phyloP scores from a whole-genome alignment of 2,329 filamentous ascomycete genomes.

The Trichoderma harzianum region DNA sequence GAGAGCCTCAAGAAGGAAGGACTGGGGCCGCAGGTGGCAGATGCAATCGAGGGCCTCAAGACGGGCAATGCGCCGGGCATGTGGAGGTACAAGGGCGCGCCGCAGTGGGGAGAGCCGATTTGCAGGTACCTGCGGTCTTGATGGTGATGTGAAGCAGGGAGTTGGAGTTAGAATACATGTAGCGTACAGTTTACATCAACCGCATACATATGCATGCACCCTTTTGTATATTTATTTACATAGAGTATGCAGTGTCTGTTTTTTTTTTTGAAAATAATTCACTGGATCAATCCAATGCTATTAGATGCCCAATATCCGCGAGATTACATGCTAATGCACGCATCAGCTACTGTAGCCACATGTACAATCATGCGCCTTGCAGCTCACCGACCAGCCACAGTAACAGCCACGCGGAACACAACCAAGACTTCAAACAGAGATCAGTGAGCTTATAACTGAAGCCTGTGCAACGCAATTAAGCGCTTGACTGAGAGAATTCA shows the following conservation, averaged over 20 bases:
- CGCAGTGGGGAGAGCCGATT: conserved; percentile 46
- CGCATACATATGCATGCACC: not conserved
- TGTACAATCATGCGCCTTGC: not conserved
- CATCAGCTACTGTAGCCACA: not conserved
- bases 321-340: not conserved
- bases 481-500: not conserved
- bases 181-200: not conserved
- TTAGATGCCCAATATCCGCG: not conserved
- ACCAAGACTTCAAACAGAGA: not conserved
- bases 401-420: not conserved
- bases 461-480: not conserved
- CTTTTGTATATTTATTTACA: not conserved
- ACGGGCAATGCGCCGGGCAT: conserved; percentile 51
- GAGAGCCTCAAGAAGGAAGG: conserved; percentile 48
- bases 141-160: not conserved
- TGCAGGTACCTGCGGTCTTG: conserved; percentile 43
- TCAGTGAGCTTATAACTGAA: too few species aligned
- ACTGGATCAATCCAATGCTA: not conserved
- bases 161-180: too few species aligned
- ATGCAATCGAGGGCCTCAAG: conserved; percentile 51
- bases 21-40: conserved; percentile 43
- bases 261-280: not conserved
- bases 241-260: not conserved
- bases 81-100: conserved; percentile 50
- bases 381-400: conserved; percentile 1